phyloP scores from a whole-genome alignment of 805 yeast genomes.

The Candida nitratophila region DNA sequence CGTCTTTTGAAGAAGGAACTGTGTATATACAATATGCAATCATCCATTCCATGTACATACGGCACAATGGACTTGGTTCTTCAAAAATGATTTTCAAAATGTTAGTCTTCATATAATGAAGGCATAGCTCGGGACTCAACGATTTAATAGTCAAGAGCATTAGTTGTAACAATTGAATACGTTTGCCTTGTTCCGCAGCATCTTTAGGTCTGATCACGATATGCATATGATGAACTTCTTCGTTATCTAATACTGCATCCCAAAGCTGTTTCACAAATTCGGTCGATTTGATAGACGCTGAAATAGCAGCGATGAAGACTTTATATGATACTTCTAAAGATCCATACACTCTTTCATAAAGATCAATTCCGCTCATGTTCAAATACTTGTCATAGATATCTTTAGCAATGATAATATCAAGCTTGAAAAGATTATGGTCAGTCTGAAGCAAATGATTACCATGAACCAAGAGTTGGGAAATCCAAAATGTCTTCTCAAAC shows the following conservation, averaged over 20 bases:
- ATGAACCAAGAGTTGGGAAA: constrained; percentile 40
- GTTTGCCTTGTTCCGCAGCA: constrained; percentile 59
- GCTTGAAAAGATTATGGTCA: constrained; percentile 44
- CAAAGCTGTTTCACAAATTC: constrained; percentile 27
- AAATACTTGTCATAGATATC: constrained; percentile 40
- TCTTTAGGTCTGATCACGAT: constrained; percentile 51
- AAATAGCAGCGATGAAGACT: constrained; percentile 40
- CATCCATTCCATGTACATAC: constrained; percentile 78
- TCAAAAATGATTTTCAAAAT: constrained; percentile 34
- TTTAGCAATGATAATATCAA: constrained; percentile 52
- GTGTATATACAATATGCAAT: constrained; percentile 37
- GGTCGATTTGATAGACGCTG: constrained; percentile 27
- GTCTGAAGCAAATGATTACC: constrained; percentile 46
- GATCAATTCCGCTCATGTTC: constrained; percentile 23
- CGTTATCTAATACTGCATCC: constrained; percentile 30
- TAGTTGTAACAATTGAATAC: constrained; percentile 52
- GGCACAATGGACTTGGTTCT: constrained; percentile 74
- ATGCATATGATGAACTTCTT: constrained; percentile 35
- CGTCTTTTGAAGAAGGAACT: constrained; percentile 18
- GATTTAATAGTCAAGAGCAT: constrained; percentile 37
- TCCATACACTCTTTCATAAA: constrained; percentile 50
- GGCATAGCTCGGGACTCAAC: constrained; percentile 17
- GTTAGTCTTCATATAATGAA: constrained; percentile 18
- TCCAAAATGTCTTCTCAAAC: constrained; percentile 42
- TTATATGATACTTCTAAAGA: constrained; percentile 48